Evolutionary conservation across 805 yeast species (phyloP), one percentile per base, ranked within the genome.

Genomic region (Cyberlindnera americana): DNA sequence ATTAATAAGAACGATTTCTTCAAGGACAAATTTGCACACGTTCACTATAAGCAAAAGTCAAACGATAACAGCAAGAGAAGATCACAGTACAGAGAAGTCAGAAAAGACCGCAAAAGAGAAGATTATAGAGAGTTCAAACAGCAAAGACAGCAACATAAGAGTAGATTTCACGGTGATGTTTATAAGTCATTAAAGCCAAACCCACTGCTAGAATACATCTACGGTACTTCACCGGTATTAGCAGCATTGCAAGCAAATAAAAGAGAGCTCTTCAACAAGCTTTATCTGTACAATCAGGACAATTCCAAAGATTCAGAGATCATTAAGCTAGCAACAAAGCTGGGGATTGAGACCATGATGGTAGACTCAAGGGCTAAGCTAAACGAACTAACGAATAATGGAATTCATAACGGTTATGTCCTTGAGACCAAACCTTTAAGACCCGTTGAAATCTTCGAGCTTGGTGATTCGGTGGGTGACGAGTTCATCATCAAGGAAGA

Each of bases 351-450:
- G 19, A 47, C 42, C 1, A 46, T 36, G 0, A 19, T 35, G 3
- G 57, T 43, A 7, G 47, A 45, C 3, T 38, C 47, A 3, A 46
- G 61, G 47, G 76, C 75, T 47, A 79, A 75, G 22, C 60, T 88
- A 49, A 81, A 84, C 51, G 56, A 66, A 6, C 57, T 85, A 50
- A 71, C 88, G 18, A 67, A 73, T 21, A 75, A 79, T 50, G 90
- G 80, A 6, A 86, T 84, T 11, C 95, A 88, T 62, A 88, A 89
- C 59, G 91, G 91, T 14, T 70, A 78, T 19, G 91, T 84, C 1
- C 55, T 86, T 35, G 87, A 83, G 53, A 74, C 91, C 0, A 75
- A 75, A 46, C 77, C 79, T 7, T 52, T 81, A 1, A 47, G 60
- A 36, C 51, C 66, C 45, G 44, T 69, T 48, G 42, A 59, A 38